Evolutionary conservation across 371 early-diverging fungal species (phyloP), one percentile per base, ranked within the genome.

Genomic region (Mortierella polycephala): DNA sequence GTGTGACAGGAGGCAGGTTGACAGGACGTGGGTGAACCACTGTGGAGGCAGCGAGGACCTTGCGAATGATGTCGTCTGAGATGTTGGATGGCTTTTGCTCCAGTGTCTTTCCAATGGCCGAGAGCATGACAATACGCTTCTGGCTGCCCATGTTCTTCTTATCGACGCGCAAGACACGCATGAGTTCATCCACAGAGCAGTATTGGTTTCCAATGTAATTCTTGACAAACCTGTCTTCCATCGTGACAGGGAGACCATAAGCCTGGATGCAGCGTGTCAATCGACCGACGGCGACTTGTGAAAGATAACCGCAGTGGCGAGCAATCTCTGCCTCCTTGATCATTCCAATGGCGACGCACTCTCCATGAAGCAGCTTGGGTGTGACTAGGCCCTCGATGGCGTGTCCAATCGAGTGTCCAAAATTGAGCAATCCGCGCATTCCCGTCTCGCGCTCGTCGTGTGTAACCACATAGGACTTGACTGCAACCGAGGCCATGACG

Each of bases 331-430:
- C 96, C 83, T 98, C 99, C 60, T 93, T 88, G 57, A 96, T 94
- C 88, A 96, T 96, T 21, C 99, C 99, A 39, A 98, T 89, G 1
- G 98, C 87, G 13, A 98, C 95, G 74, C 97, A 97, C 87, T 98
- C 99, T 62, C 99, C 99, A 71, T 98, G 98, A 64, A 98, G 91
- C 81, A 98, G 74, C 60, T 92, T 86, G 7, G 98, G 98, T 13
- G 96, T 87, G 30, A 96, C 87, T 20, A 96, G 88, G 18, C 96
- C 98, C 84, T 98, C 99, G 62, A 97, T 94, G 50, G 96, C 99
- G 61, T 98, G 99, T 41, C 99, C 99, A 64, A 98, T 90, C 4
- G 97, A 91, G 82, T 98, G 99, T 6, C 99, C 99, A 88, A 97
- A 98, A 81, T 98, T 98, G 61, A 98, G 90, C 53, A 98, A 83